Base-by-base conservation (phyloP, 2,329 filamentous ascomycete species). In the Cladosporium colombiae region DNA sequence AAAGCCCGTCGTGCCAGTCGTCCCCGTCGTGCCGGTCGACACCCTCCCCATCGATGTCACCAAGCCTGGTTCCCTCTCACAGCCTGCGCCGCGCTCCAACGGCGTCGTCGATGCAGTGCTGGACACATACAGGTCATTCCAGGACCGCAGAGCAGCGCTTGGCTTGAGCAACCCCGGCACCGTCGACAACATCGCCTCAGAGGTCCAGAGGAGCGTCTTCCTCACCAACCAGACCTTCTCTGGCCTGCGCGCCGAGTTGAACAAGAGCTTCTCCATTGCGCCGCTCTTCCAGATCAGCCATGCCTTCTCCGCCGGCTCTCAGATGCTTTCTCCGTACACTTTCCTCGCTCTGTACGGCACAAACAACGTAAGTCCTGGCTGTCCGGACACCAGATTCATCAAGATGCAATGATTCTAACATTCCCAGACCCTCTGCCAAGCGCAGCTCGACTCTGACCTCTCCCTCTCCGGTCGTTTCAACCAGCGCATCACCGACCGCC, bases 261-360 rank as follows among this genome's bases (percentile, higher is more conserved):
- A 93, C 78, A 98, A 97, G 85, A 89, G 92, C 77, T 96, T 98
- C 82, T 95, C 93, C 85, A 88, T 96, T 79, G 88, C 89, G 66
- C 95, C 95, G 66, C 84, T 98, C 72, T 99, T 99, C 85, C 94
- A 98, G 82, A 91, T 97, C 73, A 97, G 94, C 71, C 95, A 99
- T 83, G 92, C 95, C 74, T 95, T 99, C 79, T 90, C 94, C 65
- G 92, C 97, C 87, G 94, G 95, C 73, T 87, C 86, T 52, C 92
- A 97, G 81, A 89, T 91, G 72, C 85, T 96, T 79, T 93, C 93
- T 78, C 95, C 95, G 44, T 99, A 99, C 81, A 92, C 92, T 64
- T 97, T 98, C 81, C 92, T 93, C 72, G 92, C 91, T 70, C 88
- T 99, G 76, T 97, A 95, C 78, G 95, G 95, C 73, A 97, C 91